phyloP scores from a whole-genome alignment of 108 stramenopile species.

The Bacterosira constricta region DNA sequence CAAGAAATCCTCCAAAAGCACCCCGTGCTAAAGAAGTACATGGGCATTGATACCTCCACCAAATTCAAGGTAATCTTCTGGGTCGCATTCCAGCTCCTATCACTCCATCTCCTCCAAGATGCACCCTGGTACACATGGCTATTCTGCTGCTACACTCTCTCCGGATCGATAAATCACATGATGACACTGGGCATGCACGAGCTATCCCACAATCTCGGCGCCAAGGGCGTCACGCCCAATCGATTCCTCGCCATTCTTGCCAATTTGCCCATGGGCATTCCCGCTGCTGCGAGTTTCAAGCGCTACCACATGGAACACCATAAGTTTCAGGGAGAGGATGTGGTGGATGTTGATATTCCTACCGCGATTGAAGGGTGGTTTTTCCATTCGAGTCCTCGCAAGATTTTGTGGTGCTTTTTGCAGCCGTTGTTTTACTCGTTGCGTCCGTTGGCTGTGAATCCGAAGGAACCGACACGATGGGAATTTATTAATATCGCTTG shows the following conservation, averaged over 20 bases:
- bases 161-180: conserved; percentile 84
- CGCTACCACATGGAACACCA: conserved; percentile 97
- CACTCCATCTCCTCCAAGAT: conserved; percentile 63
- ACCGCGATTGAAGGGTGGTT: conserved; percentile 75
- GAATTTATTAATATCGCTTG: conserved; percentile 66
- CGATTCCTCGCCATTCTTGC: conserved; percentile 79
- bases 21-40: conserved; percentile 83
- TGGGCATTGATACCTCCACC: conserved; percentile 75
- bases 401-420: conserved; percentile 81
- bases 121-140: conserved; percentile 51
- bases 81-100: conserved; percentile 60
- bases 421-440: conserved; percentile 90
- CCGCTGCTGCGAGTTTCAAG: conserved; percentile 87
- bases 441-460: conserved; percentile 82
- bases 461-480: conserved; percentile 67
- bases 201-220: conserved; percentile 88
- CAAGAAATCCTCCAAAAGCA: conserved; percentile 78
- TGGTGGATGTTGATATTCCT: conserved; percentile 90
- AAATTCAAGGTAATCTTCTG: conserved; percentile 62
- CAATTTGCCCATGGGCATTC: conserved; percentile 89
- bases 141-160: conserved; percentile 71
- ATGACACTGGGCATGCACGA: conserved; percentile 93
- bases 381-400: conserved; percentile 70
- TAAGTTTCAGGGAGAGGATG: conserved; percentile 84
- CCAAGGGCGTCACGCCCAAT: conserved; percentile 70